Evolutionary conservation across 129 eudicot species (phyloP), one percentile per base, ranked within the genome.

Genomic region (Solidago caesia): DNA sequence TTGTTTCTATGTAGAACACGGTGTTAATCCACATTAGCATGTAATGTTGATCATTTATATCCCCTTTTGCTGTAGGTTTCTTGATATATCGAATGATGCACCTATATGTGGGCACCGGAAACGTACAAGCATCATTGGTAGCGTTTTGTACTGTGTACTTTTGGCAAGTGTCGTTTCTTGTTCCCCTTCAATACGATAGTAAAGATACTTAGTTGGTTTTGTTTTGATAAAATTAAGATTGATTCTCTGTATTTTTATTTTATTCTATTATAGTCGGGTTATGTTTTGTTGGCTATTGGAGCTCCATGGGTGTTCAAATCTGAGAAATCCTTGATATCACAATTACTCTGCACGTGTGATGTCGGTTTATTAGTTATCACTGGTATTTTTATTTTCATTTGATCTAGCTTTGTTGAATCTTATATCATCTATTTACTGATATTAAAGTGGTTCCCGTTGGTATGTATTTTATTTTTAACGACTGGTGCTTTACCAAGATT

Each of bases 31-130:
- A 75, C 12, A 6, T 65, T 66, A 66, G 47, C 8, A 6, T 21
- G 45, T 33, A 25, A 61, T 61, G 52, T 6, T 62, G 58, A 80
- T 75, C 74, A 44, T 13, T 16, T n/a, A 48, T n/a, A 21, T 59
- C 65, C 45, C 75, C n/a, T 69, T 74, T 58, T 77, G 33, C 9
- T 59, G 65, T 77, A 94, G 99, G 81, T 95, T 95, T 71, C 89
- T 95, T 62, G 99, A 95, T 84, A 76, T 91, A 84, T 85, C 89
- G 73, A 89, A 91, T 58, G 99, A 95, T 61, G 96, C 97, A 63
- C 99, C 99, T 67, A 81, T 87, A 71, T 85, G 77, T 87, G 97
- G 92, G 25, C 89, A 91, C 47, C 85, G 96, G 85, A 91, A 85
- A 85, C 90, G 85, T 56, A 84, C 97, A 80, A 82, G 85, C 82